phyloP scores from a whole-genome alignment of 2,329 filamentous ascomycete species.

The Fusarium ramigenum region DNA sequence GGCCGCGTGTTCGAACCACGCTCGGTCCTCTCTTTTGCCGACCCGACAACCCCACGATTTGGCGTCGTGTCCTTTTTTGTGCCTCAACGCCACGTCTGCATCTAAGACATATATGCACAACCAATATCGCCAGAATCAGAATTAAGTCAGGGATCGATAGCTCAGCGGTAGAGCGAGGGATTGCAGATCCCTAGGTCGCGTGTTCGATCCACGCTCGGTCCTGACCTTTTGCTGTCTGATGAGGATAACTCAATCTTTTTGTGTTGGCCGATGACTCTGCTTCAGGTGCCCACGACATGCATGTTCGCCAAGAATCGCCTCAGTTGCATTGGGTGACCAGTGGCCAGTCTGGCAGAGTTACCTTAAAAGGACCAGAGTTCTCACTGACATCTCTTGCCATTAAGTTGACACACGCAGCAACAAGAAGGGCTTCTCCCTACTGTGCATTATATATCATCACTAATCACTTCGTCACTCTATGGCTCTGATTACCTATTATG shows the following conservation, averaged over 20 bases:
- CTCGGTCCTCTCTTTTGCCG: conserved; percentile 32
- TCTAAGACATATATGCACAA: neutral
- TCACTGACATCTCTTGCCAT: too few relatives aligned
- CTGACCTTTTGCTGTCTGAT: conserved; percentile 3
- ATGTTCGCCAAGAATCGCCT: neutral
- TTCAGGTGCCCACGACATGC: too few relatives aligned
- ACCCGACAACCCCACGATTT: neutral
- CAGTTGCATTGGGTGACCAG: neutral
- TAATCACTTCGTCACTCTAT: neutral
- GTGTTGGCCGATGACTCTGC: neutral
- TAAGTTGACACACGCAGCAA: neutral
- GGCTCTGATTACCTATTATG: neutral
- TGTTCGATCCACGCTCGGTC: conserved; percentile 39
- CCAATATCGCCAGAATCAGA: neutral
- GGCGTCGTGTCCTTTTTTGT: conserved; percentile 14
- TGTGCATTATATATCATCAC: neutral
- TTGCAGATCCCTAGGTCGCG: conserved; percentile 37
- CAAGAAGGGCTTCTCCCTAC: neutral
- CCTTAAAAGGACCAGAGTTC: neutral
- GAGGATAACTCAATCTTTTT: neutral
- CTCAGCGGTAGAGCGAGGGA: conserved; percentile 38
- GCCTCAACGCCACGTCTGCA: conserved; percentile 5
- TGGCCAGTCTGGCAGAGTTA: rapidly evolving
- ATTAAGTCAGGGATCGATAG: conserved; percentile 24
- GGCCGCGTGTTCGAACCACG: conserved; percentile 37